A percentile compares a stretch with the other conserved stretches of the same genome.
Evolutionary conservation across 768 basidiomycete genomes (phyloP).

Genomic region (Podaxis sp.): DNA sequence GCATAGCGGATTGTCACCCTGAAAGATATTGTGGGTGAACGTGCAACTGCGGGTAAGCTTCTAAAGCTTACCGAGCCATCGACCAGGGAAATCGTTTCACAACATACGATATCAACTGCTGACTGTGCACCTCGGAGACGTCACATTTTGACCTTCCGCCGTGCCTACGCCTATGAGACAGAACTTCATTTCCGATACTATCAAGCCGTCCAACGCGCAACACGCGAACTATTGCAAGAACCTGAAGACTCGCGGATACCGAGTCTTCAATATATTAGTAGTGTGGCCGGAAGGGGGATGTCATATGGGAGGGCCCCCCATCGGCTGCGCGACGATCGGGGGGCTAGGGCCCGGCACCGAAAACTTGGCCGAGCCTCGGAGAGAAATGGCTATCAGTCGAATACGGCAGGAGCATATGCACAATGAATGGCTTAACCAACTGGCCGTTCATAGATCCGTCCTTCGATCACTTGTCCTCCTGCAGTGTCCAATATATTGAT

Average conservation of each 20-base stretch:
- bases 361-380: not conserved
- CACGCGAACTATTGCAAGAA: not conserved
- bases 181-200: not conserved
- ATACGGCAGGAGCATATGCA: not conserved
- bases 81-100: not conserved
- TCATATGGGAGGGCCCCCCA: not conserved
- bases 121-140: not conserved
- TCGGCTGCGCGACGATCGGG: not conserved
- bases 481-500: not conserved
- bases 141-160: not conserved
- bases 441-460: not conserved
- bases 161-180: not conserved
- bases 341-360: conserved; percentile 4
- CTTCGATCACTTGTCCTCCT: not conserved
- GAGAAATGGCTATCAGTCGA: conserved; percentile 4
- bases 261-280: not conserved
- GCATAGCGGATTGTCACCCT: not conserved
- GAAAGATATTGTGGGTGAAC: not conserved
- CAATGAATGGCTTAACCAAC: not conserved
- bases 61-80: not conserved
- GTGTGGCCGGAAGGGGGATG: not conserved
- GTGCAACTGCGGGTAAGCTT: not conserved
- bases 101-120: not conserved
- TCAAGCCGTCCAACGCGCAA: not conserved
- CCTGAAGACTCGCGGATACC: not conserved